Evolutionary conservation across 352 stramenopile genomes (phyloP).

Genomic region (Aphanomyces invadans): DNA sequence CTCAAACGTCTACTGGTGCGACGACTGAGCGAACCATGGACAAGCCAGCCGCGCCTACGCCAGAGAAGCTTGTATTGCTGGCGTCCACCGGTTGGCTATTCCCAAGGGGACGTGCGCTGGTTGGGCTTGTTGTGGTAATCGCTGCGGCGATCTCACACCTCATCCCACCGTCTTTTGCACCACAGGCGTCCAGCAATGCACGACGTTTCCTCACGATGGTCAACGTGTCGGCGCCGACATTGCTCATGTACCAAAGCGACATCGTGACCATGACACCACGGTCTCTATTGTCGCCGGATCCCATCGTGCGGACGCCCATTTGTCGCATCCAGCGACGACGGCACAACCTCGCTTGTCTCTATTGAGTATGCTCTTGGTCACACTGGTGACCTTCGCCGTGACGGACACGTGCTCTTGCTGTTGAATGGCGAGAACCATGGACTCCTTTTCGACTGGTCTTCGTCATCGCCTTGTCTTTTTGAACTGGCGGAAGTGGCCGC

Average conservation of each 20-base stretch:
- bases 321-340: background rate
- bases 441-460: conserved; percentile 36
- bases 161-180: background rate
- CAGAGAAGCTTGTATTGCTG: too few species aligned
- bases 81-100: background rate
- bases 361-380: conserved; percentile 33
- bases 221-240: background rate
- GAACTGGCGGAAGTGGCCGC: conserved; percentile 38
- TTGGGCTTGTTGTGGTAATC: background rate
- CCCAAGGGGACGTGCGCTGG: background rate
- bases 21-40: background rate
- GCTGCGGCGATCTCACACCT: background rate
- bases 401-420: conserved; percentile 51
- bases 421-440: conserved; percentile 62
- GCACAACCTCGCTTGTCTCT: background rate
- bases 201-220: background rate
- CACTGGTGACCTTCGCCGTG: conserved; percentile 30
- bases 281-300: conserved; percentile 30
- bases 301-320: too few species aligned
- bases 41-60: too few species aligned
- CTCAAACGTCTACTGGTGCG: background rate
- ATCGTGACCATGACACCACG: conserved; percentile 41
- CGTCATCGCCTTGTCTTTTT: conserved; percentile 41
- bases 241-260: conserved; percentile 52
- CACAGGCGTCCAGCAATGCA: background rate